Base-by-base conservation (phyloP, 2,329 filamentous ascomycete species). In the Alternaria sp. region DNA sequence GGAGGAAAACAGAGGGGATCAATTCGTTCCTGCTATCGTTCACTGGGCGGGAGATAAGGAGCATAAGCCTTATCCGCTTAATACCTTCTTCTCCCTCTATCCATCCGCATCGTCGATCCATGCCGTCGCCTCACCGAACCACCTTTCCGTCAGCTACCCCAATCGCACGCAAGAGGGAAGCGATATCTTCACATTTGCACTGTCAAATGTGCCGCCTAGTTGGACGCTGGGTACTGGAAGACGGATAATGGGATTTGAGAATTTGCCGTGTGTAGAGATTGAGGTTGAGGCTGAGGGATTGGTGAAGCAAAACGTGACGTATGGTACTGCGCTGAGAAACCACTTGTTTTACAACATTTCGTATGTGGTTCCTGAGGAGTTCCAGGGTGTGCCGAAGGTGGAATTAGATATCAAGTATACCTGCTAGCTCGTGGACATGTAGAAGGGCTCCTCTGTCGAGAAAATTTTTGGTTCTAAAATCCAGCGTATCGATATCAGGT, bases 291-390 rank as follows among this genome's bases (percentile, higher is more conserved):
- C 81, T 1, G 67, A 74, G 3, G 81, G 81, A 0, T 56, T 83
- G 27, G 70, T 76, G 44, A 67, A 74, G 44, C 71, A 78, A 60
- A 74, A 76, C 1, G 75, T 79, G 3, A 67, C 72, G 4, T 83
- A 83, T 54, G 79, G 79, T 0, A 66, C 67, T 11, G 69, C 68
- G 9, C 68, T 84, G 46, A 75, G 80, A 43, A 74, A 82, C 51
- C 81, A 84, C 51, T 74, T 74, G 60, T 80, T 80, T 20, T 83
- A 83, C 36, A 84, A 84, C 40, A 75, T 84, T 27, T 83, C 81
- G 2, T 84, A 83, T 60, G 76, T 71, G 4, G 81, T 84, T 2
- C 81, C 81, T 0, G 62, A 62, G 0, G 75, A 68, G 3, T 84
- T 82, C 43, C 61, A 74, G 16, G 81, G 82, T 3, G 70, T 70